These are phyloP conservation scores for Xerocomellus intermedius DNA, from an alignment of 768 basidiomycete genomes.

Conservation along the genomic window DNA sequence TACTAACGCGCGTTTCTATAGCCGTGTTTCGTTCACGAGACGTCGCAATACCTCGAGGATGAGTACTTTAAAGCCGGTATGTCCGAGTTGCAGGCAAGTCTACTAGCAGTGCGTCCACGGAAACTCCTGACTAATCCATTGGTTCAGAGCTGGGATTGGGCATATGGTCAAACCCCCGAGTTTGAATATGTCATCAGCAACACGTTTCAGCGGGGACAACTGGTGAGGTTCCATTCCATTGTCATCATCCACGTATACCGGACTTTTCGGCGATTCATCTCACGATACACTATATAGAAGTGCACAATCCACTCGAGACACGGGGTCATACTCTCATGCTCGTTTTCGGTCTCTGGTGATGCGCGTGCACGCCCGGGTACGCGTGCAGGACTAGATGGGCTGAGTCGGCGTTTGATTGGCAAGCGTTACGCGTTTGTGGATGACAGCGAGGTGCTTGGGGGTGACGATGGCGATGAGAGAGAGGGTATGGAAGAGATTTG, in stretches of 20 bases:
- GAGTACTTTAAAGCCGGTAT: slow-evolving; percentile 69
- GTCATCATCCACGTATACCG: background rate
- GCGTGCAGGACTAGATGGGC: background rate
- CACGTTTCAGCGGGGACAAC: slow-evolving; percentile 51
- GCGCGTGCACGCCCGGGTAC: background rate
- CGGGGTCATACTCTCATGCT: slow-evolving; percentile 42
- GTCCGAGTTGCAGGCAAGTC: slow-evolving; percentile 65
- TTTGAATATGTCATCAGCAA: slow-evolving; percentile 63
- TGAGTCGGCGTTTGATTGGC: slow-evolving; percentile 32
- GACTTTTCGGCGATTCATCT: background rate
- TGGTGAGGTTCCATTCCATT: slow-evolving; percentile 35
- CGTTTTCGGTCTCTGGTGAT: slow-evolving; percentile 4
- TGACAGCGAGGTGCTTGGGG: slow-evolving; percentile 15
- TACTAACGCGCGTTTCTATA: slow-evolving; percentile 19
- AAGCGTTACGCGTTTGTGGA: slow-evolving; percentile 41
- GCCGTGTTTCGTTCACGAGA: slow-evolving; percentile 46
- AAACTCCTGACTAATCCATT: background rate
- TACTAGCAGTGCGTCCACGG: background rate
- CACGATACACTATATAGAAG: slow-evolving; percentile 12
- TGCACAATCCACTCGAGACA: slow-evolving; percentile 62
- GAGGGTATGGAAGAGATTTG: slow-evolving; percentile 24
- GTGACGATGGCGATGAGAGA: background rate
- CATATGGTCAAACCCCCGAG: slow-evolving; percentile 90
- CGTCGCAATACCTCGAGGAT: slow-evolving; percentile 41
- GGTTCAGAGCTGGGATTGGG: slow-evolving; percentile 88